phyloP scores from a whole-genome alignment of 306 rosid species.

The Calophaca sinica region DNA sequence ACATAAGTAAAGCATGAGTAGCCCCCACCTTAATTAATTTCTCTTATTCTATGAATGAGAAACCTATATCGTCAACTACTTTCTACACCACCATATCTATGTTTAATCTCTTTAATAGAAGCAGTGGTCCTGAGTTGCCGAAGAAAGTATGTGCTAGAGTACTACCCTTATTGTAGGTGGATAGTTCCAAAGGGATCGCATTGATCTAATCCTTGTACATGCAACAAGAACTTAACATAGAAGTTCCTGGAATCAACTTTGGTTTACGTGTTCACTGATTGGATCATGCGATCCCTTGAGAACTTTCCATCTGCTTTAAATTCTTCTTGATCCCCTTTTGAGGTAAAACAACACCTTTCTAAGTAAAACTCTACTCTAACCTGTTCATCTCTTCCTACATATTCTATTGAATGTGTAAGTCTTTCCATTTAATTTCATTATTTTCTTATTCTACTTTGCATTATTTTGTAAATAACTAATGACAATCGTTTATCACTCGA shows the following conservation, averaged over 20 bases:
- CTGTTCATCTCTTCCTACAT: constrained; percentile 25
- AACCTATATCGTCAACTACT: constrained; percentile 44
- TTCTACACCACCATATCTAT: constrained; percentile 35
- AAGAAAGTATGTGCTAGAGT: neutral
- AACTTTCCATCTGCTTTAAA: constrained; percentile 57
- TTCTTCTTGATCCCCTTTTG: neutral
- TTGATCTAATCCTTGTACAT: constrained; percentile 61
- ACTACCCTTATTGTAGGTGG: constrained; percentile 63
- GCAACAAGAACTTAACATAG: neutral
- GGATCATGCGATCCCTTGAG: constrained; percentile 87
- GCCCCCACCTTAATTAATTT: constrained; percentile 11
- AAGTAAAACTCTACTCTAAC: neutral
- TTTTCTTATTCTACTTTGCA: constrained; percentile 5
- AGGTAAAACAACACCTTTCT: neutral
- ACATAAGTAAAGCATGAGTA: constrained; percentile 30
- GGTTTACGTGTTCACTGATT: constrained; percentile 8
- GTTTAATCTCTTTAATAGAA: neutral
- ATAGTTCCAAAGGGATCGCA: constrained; percentile 96
- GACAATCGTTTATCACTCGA: neutral
- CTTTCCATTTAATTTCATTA: neutral
- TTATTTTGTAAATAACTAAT: constrained; percentile 2
- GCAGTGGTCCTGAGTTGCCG: neutral
- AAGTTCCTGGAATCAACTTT: neutral
- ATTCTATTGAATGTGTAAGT: neutral
- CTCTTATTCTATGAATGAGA: constrained; percentile 44